A percentile compares a stretch with the other conserved stretches of the same genome.
Conservation (phyloP, 345 rosid genomes). For the Bruguiera sexangula region DNA sequence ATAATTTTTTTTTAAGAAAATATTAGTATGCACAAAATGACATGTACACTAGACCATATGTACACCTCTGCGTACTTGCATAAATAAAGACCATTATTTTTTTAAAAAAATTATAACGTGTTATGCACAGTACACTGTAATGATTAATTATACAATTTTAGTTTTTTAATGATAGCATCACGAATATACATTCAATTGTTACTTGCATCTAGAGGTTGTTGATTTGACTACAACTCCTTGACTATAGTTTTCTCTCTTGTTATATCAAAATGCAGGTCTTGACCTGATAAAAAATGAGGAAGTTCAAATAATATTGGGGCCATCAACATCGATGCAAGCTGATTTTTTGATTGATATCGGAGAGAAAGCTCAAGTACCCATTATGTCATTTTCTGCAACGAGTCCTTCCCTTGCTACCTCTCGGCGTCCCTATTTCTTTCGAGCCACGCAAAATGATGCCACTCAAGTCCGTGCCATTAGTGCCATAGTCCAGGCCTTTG, state of each 20-base stretch:
- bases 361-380: conserved; percentile 42
- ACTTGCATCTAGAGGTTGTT: too few relatives aligned
- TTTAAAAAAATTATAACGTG: too few relatives aligned
- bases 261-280: conserved; percentile 16
- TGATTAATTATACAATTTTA: too few relatives aligned
- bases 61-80: too few relatives aligned
- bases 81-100: too few relatives aligned
- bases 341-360: conserved; percentile 16
- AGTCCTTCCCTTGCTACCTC: conserved; percentile 30
- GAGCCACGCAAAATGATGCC: conserved; percentile 41
- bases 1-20: too few relatives aligned
- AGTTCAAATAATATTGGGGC: conserved; percentile 56
- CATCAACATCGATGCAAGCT: conserved; percentile 44
- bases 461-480: conserved; percentile 44
- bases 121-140: too few relatives aligned
- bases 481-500: conserved; percentile 29
- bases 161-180: too few relatives aligned
- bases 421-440: conserved; percentile 35
- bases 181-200: too few relatives aligned
- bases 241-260: background rate
- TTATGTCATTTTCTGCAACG: conserved; percentile 40
- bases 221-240: too few relatives aligned
- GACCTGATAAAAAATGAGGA: conserved; percentile 41
- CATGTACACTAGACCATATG: too few relatives aligned
- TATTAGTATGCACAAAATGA: too few relatives aligned